Evolutionary conservation across 164 flowering plant genomes (phyloP), one percentile per base, ranked within the genome.

Genomic region (Liquidambar formosana): DNA sequence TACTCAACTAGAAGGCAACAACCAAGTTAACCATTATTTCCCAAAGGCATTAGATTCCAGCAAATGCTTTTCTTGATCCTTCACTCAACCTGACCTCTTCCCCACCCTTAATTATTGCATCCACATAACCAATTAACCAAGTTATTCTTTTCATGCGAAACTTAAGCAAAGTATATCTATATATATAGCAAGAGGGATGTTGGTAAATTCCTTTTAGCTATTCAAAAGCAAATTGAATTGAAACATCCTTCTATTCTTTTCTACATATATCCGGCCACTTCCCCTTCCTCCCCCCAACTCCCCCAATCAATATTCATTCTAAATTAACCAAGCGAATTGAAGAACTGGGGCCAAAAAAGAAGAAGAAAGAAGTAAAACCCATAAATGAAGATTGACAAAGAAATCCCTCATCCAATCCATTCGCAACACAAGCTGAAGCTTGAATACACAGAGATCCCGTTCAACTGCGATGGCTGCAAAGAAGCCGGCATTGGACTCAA

Each of bases 381-480:
- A n/a, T 1, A 26, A 60, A 85, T 83, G 89, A 85, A 78, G 72
- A 71, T 79, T 57, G 83, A 79, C 75, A 82, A 73, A 60, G 89
- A 84, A 61, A 77, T 87, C 44, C 58, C 19, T 47, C 89, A 88
- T 76, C 78, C 78, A 5, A 62, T 27, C 74, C 92, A 88, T 73
- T 78, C 83, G 8, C 71, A 81, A 12, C 92, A 88, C 83, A 82
- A 61, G 62, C 84, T 88, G 33, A 81, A 73, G 78, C 75, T 86
- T 38, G 86, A 86, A 27, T 84, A 80, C 77, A 79, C 87, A 1
- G 89, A 84, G 65, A 74, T 60, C 25, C 92, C 90, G 0, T 86
- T 86, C 84, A 78, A 75, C 25, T 88, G 92, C 25, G 87, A 88
- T 52, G 92, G 92, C 22, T 88, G 92, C 78, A 88, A 82, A 61